These are phyloP conservation scores for Pichia cabralensis DNA, from an alignment of 805 yeast genomes.

Conservation along the genomic window DNA sequence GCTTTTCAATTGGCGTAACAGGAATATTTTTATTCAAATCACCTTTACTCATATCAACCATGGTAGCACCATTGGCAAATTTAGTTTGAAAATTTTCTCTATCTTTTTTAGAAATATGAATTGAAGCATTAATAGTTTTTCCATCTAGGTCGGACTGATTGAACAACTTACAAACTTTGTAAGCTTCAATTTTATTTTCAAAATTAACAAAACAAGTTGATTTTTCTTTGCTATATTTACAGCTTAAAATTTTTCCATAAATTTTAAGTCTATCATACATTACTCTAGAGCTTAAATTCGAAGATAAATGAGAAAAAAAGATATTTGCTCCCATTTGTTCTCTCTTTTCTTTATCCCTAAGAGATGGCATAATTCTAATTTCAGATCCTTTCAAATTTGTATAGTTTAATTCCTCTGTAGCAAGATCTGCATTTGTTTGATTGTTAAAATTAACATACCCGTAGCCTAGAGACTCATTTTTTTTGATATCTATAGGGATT, in stretches of 20 bases:
- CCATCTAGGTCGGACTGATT: constrained; percentile 19
- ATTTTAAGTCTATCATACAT: constrained; percentile 22
- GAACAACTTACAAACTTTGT: constrained; percentile 24
- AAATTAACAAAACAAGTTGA: constrained; percentile 32
- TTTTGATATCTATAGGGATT: constrained; percentile 44
- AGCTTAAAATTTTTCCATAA: constrained; percentile 23
- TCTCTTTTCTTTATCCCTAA: constrained; percentile 32
- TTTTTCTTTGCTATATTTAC: constrained; percentile 20
- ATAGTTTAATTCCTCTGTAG: constrained; percentile 49
- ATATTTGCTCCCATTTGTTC: constrained; percentile 40
- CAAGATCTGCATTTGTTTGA: constrained; percentile 41
- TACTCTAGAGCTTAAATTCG: constrained; percentile 22
- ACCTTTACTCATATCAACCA: too few species aligned
- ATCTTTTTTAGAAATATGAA: constrained; percentile 23
- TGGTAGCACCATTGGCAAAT: too few species aligned
- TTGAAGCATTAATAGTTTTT: constrained; percentile 17
- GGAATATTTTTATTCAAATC: too few species aligned
- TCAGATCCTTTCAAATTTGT: constrained; percentile 31
- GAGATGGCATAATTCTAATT: constrained; percentile 46
- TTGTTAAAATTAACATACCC: constrained; percentile 58
- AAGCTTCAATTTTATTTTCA: constrained; percentile 27
- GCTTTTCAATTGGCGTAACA: neutral
- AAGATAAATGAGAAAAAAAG: constrained; percentile 37
- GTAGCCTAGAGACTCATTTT: constrained; percentile 55
- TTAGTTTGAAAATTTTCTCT: constrained; percentile 12